Percentiles rank a stretch among this genome's conserved stretches.
Conservation (phyloP, 352 stramenopile genomes). For the Pythium apleroticum region DNA sequence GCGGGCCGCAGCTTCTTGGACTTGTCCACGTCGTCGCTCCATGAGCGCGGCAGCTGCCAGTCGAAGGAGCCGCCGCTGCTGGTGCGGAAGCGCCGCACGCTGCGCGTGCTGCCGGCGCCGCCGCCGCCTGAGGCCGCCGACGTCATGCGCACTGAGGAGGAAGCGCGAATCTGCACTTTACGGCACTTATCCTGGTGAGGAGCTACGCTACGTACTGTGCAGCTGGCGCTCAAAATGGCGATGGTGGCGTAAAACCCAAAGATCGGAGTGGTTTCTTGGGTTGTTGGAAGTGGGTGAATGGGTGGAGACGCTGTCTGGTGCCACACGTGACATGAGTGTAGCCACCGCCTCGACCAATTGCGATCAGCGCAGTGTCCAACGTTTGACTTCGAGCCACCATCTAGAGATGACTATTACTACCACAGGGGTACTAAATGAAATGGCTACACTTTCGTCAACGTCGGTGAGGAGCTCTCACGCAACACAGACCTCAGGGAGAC, state of each 20-base stretch:
- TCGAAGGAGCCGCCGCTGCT: constrained; percentile 4
- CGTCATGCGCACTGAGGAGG: background rate
- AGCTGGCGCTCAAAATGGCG: background rate
- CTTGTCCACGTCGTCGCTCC: constrained; percentile 22
- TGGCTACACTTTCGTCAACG: constrained; percentile 11
- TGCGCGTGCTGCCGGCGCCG: background rate
- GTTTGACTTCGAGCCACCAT: background rate
- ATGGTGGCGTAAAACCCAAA: background rate
- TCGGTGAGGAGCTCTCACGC: background rate
- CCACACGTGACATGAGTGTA: background rate
- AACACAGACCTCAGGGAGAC: constrained; percentile 19
- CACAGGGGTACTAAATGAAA: background rate
- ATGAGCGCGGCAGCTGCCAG: constrained; percentile 10
- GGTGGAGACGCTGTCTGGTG: background rate
- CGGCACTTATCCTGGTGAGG: background rate
- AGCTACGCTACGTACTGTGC: background rate
- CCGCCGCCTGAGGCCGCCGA: background rate
- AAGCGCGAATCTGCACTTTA: constrained; percentile 3
- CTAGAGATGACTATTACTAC: background rate
- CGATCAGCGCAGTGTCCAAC: background rate
- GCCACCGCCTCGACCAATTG: background rate
- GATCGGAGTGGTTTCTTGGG: background rate
- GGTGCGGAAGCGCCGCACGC: constrained; percentile 1
- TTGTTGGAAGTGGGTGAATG: background rate
- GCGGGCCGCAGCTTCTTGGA: constrained; percentile 9